A percentile compares a stretch with the other conserved stretches of the same genome.
phyloP scores from a whole-genome alignment of 2,329 filamentous ascomycete genomes.

The Ciborinia camelliae region DNA sequence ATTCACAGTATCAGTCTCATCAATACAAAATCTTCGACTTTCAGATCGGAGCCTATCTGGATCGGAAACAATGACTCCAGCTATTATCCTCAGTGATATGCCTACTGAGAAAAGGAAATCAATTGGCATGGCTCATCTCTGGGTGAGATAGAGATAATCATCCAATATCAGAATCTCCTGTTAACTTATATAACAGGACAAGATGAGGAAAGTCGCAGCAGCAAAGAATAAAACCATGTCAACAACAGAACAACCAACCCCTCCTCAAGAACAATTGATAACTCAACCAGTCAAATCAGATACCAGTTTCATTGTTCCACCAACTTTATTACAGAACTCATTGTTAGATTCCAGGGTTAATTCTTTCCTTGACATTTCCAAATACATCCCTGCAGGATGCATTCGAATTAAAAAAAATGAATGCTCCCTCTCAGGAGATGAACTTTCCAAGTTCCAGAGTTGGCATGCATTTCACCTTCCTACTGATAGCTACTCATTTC shows the following conservation, averaged over 20 bases:
- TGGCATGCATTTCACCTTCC: conserved; percentile 30
- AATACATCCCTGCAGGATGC: conserved; percentile 33
- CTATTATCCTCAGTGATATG: not conserved
- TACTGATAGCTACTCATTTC: conserved; percentile 19
- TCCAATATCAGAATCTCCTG: not conserved
- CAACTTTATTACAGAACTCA: not conserved
- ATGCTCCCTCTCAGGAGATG: conserved; percentile 14
- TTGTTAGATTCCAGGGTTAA: not conserved
- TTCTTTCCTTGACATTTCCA: conserved; percentile 28
- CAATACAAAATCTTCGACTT: no score
- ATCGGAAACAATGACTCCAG: not conserved
- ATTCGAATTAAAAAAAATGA: conserved; percentile 25
- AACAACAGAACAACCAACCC: not conserved
- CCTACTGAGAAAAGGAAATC: not conserved
- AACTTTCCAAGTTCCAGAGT: conserved; percentile 20
- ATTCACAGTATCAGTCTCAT: no score
- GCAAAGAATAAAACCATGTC: not conserved
- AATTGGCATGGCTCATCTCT: not conserved
- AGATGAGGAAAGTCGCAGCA: not conserved
- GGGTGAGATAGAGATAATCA: not conserved
- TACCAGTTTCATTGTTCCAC: not conserved
- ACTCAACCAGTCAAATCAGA: not conserved
- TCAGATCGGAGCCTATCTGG: not conserved
- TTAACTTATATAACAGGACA: not conserved
- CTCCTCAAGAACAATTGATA: not conserved